Conservation (phyloP, 2,329 filamentous ascomycete species). For the Teratosphaeria nubilosa region DNA sequence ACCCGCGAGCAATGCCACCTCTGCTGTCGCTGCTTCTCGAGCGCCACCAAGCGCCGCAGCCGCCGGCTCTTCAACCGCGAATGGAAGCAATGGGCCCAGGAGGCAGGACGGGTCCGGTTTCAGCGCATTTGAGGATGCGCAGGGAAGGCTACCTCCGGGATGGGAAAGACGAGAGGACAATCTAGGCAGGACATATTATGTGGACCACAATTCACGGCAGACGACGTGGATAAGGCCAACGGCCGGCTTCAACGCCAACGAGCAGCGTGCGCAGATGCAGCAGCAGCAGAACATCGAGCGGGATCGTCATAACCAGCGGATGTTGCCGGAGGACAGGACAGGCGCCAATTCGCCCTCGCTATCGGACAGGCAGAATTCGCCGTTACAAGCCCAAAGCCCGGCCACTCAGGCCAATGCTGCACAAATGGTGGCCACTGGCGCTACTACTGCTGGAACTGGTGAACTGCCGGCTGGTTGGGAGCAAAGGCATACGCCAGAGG, state of each 20-base stretch:
- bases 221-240: constrained; percentile 94
- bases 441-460: constrained; percentile 85
- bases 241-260: constrained; percentile 62
- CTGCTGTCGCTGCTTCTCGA: constrained; percentile 13
- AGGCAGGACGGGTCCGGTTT: constrained; percentile 45
- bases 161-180: constrained; percentile 97
- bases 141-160: constrained; percentile 80
- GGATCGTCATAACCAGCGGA: constrained; percentile 87
- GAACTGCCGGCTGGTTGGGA: constrained; percentile 96
- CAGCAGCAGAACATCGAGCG: constrained; percentile 90
- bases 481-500: constrained; percentile 89
- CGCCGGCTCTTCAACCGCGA: constrained; percentile 17
- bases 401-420: constrained; percentile 46
- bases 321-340: constrained; percentile 88
- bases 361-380: constrained; percentile 28
- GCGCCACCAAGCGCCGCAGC: constrained; percentile 14
- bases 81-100: constrained; percentile 19
- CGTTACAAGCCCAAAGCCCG: constrained; percentile 23
- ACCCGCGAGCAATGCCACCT: constrained; percentile 16
- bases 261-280: constrained; percentile 70
- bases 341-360: constrained; percentile 84
- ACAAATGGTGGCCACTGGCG: constrained; percentile 89
- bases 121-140: constrained; percentile 93
- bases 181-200: constrained; percentile 89
- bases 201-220: constrained; percentile 92